These are phyloP conservation scores for Cenchrus purpureus DNA, from an alignment of 176 grass and related monocot species.

Conservation along the genomic window DNA sequence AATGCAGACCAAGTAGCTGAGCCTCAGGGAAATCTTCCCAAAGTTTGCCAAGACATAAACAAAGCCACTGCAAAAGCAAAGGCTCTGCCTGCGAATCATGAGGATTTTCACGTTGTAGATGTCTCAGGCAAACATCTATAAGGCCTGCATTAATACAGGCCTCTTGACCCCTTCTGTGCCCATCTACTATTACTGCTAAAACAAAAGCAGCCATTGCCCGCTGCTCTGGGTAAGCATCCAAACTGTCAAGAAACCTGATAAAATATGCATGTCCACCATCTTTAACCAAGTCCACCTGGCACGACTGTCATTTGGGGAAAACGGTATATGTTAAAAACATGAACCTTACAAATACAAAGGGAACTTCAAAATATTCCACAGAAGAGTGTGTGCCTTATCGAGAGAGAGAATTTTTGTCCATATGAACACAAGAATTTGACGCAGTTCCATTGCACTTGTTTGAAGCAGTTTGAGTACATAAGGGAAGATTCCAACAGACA, in stretches of 20 bases:
- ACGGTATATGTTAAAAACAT: constrained; percentile 11
- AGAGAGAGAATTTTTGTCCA: constrained; percentile 99
- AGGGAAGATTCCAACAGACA: constrained; percentile 98
- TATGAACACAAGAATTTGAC: constrained; percentile 99
- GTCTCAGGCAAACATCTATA: constrained; percentile 86
- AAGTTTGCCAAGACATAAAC: constrained; percentile 93
- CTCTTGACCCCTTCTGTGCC: constrained; percentile 85
- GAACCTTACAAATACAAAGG: neutral
- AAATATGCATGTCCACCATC: constrained; percentile 94
- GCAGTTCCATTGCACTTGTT: constrained; percentile 89
- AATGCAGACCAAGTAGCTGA: constrained; percentile 69
- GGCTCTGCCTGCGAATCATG: constrained; percentile 74
- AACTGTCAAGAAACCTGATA: constrained; percentile 91
- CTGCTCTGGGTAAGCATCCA: constrained; percentile 93
- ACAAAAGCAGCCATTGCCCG: constrained; percentile 97
- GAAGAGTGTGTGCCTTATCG: constrained; percentile 67
- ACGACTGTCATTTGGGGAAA: constrained; percentile 65
- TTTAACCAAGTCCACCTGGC: constrained; percentile 98
- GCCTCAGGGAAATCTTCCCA: constrained; percentile 97
- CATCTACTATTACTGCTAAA: constrained; percentile 93
- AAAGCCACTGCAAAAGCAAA: constrained; percentile 98
- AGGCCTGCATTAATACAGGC: constrained; percentile 73
- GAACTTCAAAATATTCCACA: constrained; percentile 5
- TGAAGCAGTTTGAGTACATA: constrained; percentile 95
- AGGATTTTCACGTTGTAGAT: constrained; percentile 70